Base-by-base conservation (phyloP, 176 grass and related monocot genomes). In the Hordeum vulgare region DNA sequence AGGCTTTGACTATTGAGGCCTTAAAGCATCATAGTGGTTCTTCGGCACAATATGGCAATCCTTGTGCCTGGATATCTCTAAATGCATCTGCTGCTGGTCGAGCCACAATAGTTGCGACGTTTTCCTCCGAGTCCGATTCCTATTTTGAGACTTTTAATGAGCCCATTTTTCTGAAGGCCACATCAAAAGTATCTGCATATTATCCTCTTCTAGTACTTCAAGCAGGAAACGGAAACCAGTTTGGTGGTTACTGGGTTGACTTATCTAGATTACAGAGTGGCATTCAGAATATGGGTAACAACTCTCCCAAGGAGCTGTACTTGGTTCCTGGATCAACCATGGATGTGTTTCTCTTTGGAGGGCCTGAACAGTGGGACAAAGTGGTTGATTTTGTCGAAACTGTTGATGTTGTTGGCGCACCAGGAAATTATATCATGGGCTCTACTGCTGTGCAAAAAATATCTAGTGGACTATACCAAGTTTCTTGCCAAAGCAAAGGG, bases 171-270 rank as follows among this genome's bases (percentile, higher is more conserved):
- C 82, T 95, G 65, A 91, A 93, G 83, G 89, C 90, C 74, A 85
- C 85, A 54, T 90, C 87, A 64, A 80, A 81, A 69, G 87, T 95
- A 80, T 90, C 96, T 47, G 88, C 96, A 82, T 95, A 93, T 83
- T 85, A 93, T 80, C 93, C 96, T 70, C 90, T 98, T 82, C 54
- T 83, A 35, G 87, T 89, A 77, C 88, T 91, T 88, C 96, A 98
- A 85, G 89, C 86, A 29, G 92, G 86, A 53, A 98, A 89, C 75
- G 96, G 96, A 65, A 92, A 93, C 59, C 88, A 44, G 64, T 91
- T 85, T 88, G 96, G 96, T 91, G 96, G 96, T 67, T 98, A 98
- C 62, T 93, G 89, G 90, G 91, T 93, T 89, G 91, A 95, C 74
- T 85, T 88, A 66, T 86, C 89, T 35, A 44, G 74, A 82, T 80